Conservation (phyloP, 192 early-diverging fungal species). For the Podila horticola region DNA sequence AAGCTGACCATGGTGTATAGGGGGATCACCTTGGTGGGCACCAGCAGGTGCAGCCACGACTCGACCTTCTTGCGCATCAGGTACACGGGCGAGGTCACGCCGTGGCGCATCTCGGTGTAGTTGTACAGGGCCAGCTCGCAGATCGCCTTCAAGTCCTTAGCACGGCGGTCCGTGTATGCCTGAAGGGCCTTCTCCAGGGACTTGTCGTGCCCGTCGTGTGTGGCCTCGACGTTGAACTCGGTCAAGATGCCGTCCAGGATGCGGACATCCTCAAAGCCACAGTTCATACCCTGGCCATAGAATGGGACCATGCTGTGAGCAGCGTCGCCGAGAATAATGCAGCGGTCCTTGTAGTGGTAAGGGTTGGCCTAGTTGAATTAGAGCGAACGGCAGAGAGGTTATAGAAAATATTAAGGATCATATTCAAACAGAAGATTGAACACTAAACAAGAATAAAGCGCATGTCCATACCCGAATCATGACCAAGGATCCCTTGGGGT, state of each 20-base stretch:
- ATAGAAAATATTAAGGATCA: too few relatives aligned
- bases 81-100: conserved; percentile 79
- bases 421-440: too few relatives aligned
- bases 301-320: conserved; percentile 99
- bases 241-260: conserved; percentile 70
- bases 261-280: conserved; percentile 94
- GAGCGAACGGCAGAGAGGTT: too few relatives aligned
- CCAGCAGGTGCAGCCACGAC: conserved; percentile 72
- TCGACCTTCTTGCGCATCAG: conserved; percentile 85
- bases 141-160: conserved; percentile 85
- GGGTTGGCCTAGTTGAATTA: conserved; percentile 65
- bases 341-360: conserved; percentile 82
- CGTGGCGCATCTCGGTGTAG: conserved; percentile 93
- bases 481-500: conserved; percentile 87
- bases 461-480: conserved; percentile 72
- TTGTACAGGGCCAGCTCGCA: conserved; percentile 95
- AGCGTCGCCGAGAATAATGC: conserved; percentile 91
- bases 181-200: conserved; percentile 70
- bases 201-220: conserved; percentile 17
- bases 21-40: conserved; percentile 82
- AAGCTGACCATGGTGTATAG: conserved; percentile 98
- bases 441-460: background rate
- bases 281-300: conserved; percentile 99
- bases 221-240: conserved; percentile 54
- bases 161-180: conserved; percentile 75